These are phyloP conservation scores for Hyaloscypha finlandica DNA, from an alignment of 495 filamentous ascomycete genomes.

Conservation along the genomic window DNA sequence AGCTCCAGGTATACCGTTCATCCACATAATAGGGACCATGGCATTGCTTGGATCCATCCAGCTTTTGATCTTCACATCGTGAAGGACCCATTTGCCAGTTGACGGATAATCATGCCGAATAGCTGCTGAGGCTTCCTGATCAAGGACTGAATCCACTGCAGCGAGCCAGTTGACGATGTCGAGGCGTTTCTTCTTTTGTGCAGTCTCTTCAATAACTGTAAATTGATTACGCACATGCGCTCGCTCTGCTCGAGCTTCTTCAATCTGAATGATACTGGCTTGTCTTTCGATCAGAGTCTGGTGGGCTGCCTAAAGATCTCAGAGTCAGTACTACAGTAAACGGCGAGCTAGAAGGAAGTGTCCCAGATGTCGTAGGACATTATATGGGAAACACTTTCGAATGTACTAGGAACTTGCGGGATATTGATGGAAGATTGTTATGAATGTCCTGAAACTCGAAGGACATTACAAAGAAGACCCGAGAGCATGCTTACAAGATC, in stretches of 20 bases:
- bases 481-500: slow-evolving; percentile 30
- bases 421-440: neutral
- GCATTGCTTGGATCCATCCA: slow-evolving; percentile 34
- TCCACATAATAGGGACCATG: slow-evolving; percentile 38
- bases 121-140: slow-evolving; percentile 35
- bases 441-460: neutral
- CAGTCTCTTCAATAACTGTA: slow-evolving; percentile 17
- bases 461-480: neutral
- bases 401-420: neutral
- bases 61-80: slow-evolving; percentile 29
- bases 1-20: slow-evolving; percentile 47
- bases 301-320: slow-evolving; percentile 26
- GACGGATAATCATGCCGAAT: slow-evolving; percentile 31
- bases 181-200: slow-evolving; percentile 21
- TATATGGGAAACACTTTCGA: too few species aligned
- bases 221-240: slow-evolving; percentile 16
- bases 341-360: too few species aligned
- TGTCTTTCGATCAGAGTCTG: slow-evolving; percentile 39
- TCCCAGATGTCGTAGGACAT: too few species aligned
- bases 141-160: slow-evolving; percentile 28
- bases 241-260: slow-evolving; percentile 28
- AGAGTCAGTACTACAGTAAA: neutral
- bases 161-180: slow-evolving; percentile 37
- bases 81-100: slow-evolving; percentile 40
- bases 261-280: slow-evolving; percentile 32